Percentiles rank a stretch among this genome's conserved stretches.
Evolutionary conservation across 1,284 basidiomycete species (phyloP).

Genomic region (Trichosporon sp.): DNA sequence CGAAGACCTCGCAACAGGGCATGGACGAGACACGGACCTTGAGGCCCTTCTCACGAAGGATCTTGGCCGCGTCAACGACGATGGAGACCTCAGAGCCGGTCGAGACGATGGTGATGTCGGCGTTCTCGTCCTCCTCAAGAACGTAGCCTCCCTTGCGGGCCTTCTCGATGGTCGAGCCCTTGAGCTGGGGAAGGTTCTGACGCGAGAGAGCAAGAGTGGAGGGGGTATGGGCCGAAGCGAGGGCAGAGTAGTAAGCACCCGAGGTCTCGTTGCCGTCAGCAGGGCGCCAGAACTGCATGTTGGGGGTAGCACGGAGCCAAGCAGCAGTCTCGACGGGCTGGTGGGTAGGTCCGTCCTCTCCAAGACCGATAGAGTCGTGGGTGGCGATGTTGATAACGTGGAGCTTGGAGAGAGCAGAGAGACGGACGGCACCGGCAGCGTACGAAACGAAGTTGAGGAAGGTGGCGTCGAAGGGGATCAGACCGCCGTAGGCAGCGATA

Average conservation of each 20-base stretch:
- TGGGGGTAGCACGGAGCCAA: constrained; percentile 82
- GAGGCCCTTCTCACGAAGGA: constrained; percentile 68
- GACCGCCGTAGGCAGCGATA: constrained; percentile 70
- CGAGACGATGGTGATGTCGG: constrained; percentile 78
- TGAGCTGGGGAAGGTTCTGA: constrained; percentile 72
- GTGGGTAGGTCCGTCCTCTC: constrained; percentile 92
- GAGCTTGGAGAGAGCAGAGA: constrained; percentile 82
- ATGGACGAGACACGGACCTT: constrained; percentile 79
- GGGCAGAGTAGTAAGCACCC: constrained; percentile 75
- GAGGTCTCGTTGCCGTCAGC: constrained; percentile 93
- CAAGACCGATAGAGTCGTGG: constrained; percentile 84
- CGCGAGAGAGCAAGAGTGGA: constrained; percentile 53
- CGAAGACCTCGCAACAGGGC: constrained; percentile 83
- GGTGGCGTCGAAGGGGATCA: constrained; percentile 79
- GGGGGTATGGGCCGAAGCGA: constrained; percentile 68
- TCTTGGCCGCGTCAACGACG: constrained; percentile 73
- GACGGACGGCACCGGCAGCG: constrained; percentile 80
- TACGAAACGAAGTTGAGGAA: constrained; percentile 96
- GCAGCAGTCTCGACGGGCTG: constrained; percentile 72
- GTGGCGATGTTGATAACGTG: constrained; percentile 69
- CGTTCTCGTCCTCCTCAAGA: constrained; percentile 64
- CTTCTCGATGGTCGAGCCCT: constrained; percentile 77
- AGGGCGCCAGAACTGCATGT: constrained; percentile 84
- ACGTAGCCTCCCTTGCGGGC: constrained; percentile 85
- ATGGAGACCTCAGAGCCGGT: constrained; percentile 75